phyloP scores from a whole-genome alignment of 129 eudicot genomes.

The Arctium lappa region DNA sequence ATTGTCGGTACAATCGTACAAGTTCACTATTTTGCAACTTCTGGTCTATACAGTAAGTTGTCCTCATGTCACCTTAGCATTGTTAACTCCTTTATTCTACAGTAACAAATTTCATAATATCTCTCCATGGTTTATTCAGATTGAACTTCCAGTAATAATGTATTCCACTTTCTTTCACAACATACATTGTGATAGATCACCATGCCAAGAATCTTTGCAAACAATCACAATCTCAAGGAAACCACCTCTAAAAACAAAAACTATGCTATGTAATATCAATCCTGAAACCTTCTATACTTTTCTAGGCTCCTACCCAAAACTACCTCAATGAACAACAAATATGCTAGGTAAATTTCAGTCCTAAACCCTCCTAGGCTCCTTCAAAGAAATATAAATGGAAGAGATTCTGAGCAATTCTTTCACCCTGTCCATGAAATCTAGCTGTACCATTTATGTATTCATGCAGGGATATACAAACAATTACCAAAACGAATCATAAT shows the following conservation, averaged over 20 bases:
- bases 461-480: background rate
- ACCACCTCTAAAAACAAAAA: background rate
- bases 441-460: background rate
- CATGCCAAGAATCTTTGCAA: background rate
- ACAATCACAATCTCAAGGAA: background rate
- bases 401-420: background rate
- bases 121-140: background rate
- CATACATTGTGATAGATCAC: background rate
- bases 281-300: background rate
- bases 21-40: too few species aligned
- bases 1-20: background rate
- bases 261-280: background rate
- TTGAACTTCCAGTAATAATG: background rate
- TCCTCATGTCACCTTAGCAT: background rate
- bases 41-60: background rate
- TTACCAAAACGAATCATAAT: background rate
- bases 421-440: background rate
- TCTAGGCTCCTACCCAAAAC: background rate
- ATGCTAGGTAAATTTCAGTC: background rate
- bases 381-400: background rate
- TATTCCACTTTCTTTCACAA: background rate
- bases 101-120: background rate
- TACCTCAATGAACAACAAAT: background rate
- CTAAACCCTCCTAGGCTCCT: background rate
- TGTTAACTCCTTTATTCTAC: background rate